These are phyloP conservation scores for Blumeria hordei DNA, from an alignment of 2,329 filamentous ascomycete species.

Conservation along the genomic window DNA sequence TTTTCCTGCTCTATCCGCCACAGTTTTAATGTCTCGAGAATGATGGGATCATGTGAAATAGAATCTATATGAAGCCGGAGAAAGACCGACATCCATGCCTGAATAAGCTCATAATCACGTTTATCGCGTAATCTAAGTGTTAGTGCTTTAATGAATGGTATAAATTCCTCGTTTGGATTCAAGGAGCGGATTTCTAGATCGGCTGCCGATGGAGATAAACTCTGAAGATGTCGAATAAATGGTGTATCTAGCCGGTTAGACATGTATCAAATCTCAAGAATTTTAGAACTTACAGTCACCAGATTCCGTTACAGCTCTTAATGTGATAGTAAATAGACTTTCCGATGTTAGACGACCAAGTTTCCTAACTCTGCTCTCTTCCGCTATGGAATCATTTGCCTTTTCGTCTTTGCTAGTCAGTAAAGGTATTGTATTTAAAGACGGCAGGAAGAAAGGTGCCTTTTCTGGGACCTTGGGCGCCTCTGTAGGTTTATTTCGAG, in stretches of 20 bases:
- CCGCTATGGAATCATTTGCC: slow-evolving; percentile 18
- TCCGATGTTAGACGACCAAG: slow-evolving; percentile 33
- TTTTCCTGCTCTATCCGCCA: slow-evolving; percentile 52
- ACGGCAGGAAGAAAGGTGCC: slow-evolving; percentile 83
- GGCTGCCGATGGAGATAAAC: slow-evolving; percentile 58
- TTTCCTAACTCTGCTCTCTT: slow-evolving; percentile 43
- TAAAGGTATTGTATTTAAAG: slow-evolving; percentile 21
- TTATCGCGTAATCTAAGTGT: slow-evolving; percentile 42
- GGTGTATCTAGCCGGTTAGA: slow-evolving; percentile 23
- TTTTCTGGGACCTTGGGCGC: slow-evolving; percentile 80
- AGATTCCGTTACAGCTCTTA: slow-evolving; percentile 26
- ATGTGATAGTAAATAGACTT: slow-evolving; percentile 31
- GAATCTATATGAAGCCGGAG: slow-evolving; percentile 50
- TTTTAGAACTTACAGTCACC: slow-evolving; percentile 31
- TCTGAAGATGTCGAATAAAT: slow-evolving; percentile 58
- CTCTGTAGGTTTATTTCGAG: slow-evolving; percentile 84
- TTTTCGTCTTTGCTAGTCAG: slow-evolving; percentile 9
- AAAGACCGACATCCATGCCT: slow-evolving; percentile 96
- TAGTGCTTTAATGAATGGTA: slow-evolving; percentile 59
- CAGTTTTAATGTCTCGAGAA: slow-evolving; percentile 34
- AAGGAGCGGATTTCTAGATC: slow-evolving; percentile 82
- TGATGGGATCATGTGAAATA: slow-evolving; percentile 20
- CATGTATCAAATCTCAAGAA: background rate
- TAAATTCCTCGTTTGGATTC: slow-evolving; percentile 35
- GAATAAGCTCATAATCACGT: slow-evolving; percentile 76